These are phyloP conservation scores for Closterium sp. DNA, from an alignment of 139 green algal species.

Conservation along the genomic window DNA sequence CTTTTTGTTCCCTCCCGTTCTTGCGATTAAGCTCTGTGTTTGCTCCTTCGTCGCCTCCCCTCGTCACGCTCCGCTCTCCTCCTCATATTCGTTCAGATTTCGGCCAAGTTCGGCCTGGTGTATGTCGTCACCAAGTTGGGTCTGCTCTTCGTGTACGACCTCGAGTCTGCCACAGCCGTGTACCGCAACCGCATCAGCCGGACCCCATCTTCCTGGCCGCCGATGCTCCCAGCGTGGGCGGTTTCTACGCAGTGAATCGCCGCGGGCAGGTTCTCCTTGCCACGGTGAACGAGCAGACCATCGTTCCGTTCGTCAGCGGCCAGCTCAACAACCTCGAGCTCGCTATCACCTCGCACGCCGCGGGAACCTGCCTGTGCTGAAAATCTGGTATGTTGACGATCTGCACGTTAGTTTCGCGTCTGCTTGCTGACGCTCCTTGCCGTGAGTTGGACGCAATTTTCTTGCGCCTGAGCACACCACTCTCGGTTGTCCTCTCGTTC, in stretches of 20 bases:
- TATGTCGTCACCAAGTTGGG: constrained; percentile 98
- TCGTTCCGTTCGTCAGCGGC: constrained; percentile 91
- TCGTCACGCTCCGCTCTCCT: neutral
- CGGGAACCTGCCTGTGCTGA: constrained; percentile 94
- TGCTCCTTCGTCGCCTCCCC: neutral
- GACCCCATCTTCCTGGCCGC: constrained; percentile 95
- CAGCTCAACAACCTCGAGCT: constrained; percentile 95
- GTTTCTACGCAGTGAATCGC: constrained; percentile 92
- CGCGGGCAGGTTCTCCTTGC: constrained; percentile 84
- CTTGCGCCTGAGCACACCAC: neutral
- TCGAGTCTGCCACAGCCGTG: constrained; percentile 91
- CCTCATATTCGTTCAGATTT: constrained; percentile 37
- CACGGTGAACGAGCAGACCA: constrained; percentile 86
- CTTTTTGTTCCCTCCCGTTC: neutral
- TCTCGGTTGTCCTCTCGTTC: neutral
- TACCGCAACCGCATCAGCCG: constrained; percentile 94
- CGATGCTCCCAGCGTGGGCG: constrained; percentile 69
- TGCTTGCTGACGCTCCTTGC: neutral
- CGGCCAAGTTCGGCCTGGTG: constrained; percentile 80
- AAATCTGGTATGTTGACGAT: constrained; percentile 63
- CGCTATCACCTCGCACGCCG: constrained; percentile 85
- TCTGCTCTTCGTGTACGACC: constrained; percentile 98
- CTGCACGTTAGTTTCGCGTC: neutral
- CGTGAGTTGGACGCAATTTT: neutral
- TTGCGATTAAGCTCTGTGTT: neutral